phyloP scores from a whole-genome alignment of 139 green algal species.

The Yamagishiella unicocca region DNA sequence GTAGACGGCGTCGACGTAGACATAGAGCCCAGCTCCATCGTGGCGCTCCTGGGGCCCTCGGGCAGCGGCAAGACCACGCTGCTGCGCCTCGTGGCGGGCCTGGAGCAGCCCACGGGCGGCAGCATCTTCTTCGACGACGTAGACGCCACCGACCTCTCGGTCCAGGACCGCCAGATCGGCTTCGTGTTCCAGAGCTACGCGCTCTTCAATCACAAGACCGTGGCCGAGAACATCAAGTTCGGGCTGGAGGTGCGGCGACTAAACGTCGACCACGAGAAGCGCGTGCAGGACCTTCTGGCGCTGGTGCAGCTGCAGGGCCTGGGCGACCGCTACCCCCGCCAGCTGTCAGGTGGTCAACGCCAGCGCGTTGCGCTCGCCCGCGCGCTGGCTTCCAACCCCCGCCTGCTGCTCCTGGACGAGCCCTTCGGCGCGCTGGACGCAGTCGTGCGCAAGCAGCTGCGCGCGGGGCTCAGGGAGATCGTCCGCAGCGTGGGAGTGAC shows the following conservation, averaged over 20 bases:
- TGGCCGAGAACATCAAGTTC: conserved; percentile 93
- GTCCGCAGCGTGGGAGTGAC: conserved; percentile 81
- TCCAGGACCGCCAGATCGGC: conserved; percentile 78
- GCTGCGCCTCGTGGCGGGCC: conserved; percentile 86
- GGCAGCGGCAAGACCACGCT: conserved; percentile 90
- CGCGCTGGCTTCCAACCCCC: conserved; percentile 84
- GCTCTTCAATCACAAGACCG: conserved; percentile 94
- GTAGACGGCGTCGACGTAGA: conserved; percentile 78
- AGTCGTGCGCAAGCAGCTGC: conserved; percentile 79
- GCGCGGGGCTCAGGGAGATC: conserved; percentile 76
- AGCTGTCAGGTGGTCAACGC: conserved; percentile 90
- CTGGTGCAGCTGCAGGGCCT: conserved; percentile 82
- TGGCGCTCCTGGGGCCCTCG: conserved; percentile 84
- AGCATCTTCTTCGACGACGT: conserved; percentile 84
- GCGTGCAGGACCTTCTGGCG: conserved; percentile 85
- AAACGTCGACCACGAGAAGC: conserved; percentile 75
- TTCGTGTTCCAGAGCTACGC: conserved; percentile 94
- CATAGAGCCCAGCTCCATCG: conserved; percentile 76
- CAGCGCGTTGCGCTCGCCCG: conserved; percentile 95
- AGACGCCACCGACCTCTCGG: conserved; percentile 66
- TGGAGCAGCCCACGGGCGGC: conserved; percentile 80
- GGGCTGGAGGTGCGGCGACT: conserved; percentile 83
- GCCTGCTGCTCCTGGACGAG: conserved; percentile 88
- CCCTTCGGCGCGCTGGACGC: conserved; percentile 90
- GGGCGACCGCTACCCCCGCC: conserved; percentile 76